Percentiles rank a stretch among this genome's conserved stretches.
Evolutionary conservation across 2,329 filamentous ascomycete genomes (phyloP).

Genomic region (Aspergillus ibericus): DNA sequence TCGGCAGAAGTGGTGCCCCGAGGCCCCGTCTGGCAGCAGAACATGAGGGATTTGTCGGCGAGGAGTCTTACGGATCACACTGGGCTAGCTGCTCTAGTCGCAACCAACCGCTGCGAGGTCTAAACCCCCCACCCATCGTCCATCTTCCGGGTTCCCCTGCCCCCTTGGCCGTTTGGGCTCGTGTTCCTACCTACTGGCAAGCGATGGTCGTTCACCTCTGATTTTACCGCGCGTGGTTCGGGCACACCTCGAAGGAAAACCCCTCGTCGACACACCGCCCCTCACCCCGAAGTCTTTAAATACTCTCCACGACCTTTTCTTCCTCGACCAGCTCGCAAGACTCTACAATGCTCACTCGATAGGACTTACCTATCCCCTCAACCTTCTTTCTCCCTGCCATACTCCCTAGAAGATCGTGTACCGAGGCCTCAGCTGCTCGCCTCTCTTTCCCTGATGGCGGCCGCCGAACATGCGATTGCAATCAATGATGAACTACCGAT

Average conservation of each 20-base stretch:
- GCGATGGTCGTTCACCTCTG: slow-evolving; percentile 20
- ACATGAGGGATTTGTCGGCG: slow-evolving; percentile 18
- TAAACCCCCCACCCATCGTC: slow-evolving; percentile 13
- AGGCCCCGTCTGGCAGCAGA: slow-evolving; percentile 12
- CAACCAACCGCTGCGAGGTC: slow-evolving; percentile 15
- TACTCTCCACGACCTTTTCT: slow-evolving; percentile 4
- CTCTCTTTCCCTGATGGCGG: slow-evolving; percentile 35
- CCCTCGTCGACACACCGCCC: slow-evolving; percentile 26
- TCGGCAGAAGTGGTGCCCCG: slow-evolving; percentile 30
- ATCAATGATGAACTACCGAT: slow-evolving; percentile 42
- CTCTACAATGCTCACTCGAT: slow-evolving; percentile 32
- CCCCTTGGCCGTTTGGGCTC: slow-evolving; percentile 18
- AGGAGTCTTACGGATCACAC: slow-evolving; percentile 15
- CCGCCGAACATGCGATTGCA: slow-evolving; percentile 38
- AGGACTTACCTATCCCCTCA: slow-evolving; percentile 11
- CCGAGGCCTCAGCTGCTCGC: slow-evolving; percentile 7
- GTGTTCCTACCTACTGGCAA: slow-evolving; percentile 11
- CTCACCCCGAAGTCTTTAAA: slow-evolving; percentile 15
- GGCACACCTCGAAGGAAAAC: slow-evolving; percentile 16
- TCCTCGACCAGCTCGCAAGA: slow-evolving; percentile 8
- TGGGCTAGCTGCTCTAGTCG: slow-evolving; percentile 13
- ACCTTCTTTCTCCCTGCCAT: slow-evolving; percentile 5
- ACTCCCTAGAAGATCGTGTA: neutral
- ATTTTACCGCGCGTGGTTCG: slow-evolving; percentile 20
- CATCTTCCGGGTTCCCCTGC: slow-evolving; percentile 7